These are phyloP conservation scores for Ceratocystis lukuohia DNA, from an alignment of 2,329 filamentous ascomycete genomes.

Conservation along the genomic window DNA sequence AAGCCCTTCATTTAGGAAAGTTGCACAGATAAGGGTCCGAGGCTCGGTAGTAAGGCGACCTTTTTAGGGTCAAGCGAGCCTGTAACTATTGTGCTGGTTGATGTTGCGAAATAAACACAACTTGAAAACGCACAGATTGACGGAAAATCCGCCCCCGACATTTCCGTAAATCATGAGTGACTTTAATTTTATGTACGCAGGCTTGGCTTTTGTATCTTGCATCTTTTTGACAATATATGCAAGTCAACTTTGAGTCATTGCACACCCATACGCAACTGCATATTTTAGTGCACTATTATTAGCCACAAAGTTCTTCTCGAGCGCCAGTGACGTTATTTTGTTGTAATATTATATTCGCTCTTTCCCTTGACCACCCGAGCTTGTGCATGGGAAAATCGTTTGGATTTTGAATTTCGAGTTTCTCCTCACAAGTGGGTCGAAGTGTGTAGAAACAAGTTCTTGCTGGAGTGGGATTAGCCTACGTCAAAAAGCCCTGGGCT, in stretches of 20 bases:
- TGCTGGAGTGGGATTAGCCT: neutral
- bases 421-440: neutral
- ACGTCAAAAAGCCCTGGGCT: slow-evolving; percentile 8
- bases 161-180: neutral
- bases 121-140: neutral
- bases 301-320: neutral
- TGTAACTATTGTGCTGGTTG: too few relatives aligned
- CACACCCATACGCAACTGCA: neutral
- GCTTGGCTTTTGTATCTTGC: neutral
- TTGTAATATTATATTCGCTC: neutral
- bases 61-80: too few relatives aligned
- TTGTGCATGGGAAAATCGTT: neutral
- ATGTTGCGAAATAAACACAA: neutral
- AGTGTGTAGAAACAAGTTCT: neutral
- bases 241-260: neutral
- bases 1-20: too few relatives aligned
- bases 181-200: neutral
- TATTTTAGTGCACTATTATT: neutral
- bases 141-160: neutral
- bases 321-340: neutral
- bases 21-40: too few relatives aligned
- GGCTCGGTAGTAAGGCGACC: too few relatives aligned
- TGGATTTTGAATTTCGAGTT: neutral
- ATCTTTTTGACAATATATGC: neutral
- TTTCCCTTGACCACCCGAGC: neutral